Evolutionary conservation across 1,284 basidiomycete genomes (phyloP), one percentile per base, ranked within the genome.

Genomic region (Apiotrichum sp.): DNA sequence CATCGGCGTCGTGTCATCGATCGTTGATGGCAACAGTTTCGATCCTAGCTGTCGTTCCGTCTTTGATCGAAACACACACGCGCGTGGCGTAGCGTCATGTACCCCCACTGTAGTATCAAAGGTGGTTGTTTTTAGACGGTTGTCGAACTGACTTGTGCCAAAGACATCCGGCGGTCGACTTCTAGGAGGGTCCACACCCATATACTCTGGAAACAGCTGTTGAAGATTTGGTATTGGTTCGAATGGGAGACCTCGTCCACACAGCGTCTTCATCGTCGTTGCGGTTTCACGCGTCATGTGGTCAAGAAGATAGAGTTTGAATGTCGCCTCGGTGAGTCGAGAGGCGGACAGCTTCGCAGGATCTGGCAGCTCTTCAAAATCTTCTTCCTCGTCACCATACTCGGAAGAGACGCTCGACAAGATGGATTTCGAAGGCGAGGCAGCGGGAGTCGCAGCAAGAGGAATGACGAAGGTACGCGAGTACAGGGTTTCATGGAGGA

Each of bases 251-350:
- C 4, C 29, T 2, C 38, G 3, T 6, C 39, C 22, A 2, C 43
- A 32, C 6, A 59, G 45, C 2, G 48, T 13, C 2, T 52, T 22
- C 43, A 63, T 56, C 3, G 57, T 35, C 9, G 31, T 41, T 3
- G 31, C 14, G 9, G 57, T 64, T 36, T 63, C 63, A 8, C 67
- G 64, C 5, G 57, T 66, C 58, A 73, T 66, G 43, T 70, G 56
- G 58, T 74, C 70, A n/a, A 69, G 55, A 10, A 71, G 55, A 52
- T 74, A 74, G 41, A 61, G 66, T 13, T 67, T 67, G 65, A 70
- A 74, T 6, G 68, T 73, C 4, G 43, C 43, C 11, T 70, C 69
- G 6, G 66, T 70, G 3, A 73, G 58, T 16, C 66, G 68, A 5
- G 62, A 64, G 9, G 66, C 63, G 9, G 63, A 60, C 3, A 74